A percentile compares a stretch with the other conserved stretches of the same genome.
phyloP scores from a whole-genome alignment of 495 filamentous ascomycete genomes.

The Penicillium malachiteum region DNA sequence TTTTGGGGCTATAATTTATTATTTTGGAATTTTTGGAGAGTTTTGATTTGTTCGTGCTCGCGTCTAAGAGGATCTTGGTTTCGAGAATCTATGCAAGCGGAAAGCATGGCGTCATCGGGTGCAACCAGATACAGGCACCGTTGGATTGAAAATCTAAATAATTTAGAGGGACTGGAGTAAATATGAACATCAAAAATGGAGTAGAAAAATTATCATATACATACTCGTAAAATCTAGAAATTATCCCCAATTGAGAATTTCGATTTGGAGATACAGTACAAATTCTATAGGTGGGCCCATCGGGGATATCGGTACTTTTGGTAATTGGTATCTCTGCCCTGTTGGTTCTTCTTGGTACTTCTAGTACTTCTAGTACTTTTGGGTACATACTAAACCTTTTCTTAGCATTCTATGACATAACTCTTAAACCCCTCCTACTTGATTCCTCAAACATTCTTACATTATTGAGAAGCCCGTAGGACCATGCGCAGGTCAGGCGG shows the following conservation, averaged over 20 bases:
- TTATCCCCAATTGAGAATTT: no score
- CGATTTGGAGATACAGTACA: no score
- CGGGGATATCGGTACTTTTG: no score
- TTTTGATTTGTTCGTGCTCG: background rate
- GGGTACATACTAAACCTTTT: background rate
- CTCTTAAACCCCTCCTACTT: constrained; percentile 11
- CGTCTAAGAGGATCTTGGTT: background rate
- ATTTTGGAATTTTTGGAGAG: constrained; percentile 7
- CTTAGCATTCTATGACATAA: constrained; percentile 6
- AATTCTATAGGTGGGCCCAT: no score
- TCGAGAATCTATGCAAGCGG: constrained; percentile 14
- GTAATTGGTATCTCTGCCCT: no score
- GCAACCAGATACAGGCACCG: background rate
- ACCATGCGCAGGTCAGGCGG: constrained; percentile 22
- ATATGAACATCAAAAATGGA: no score
- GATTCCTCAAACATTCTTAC: constrained; percentile 1
- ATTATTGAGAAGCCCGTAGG: constrained; percentile 1
- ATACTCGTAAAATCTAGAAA: no score
- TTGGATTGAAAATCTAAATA: no score
- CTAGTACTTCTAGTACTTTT: background rate
- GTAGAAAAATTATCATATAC: no score
- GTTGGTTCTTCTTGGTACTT: no score
- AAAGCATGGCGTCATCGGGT: constrained; percentile 19
- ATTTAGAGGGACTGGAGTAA: no score
- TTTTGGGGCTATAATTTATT: constrained; percentile 10